Percentiles rank a stretch among this genome's conserved stretches.
Conservation (phyloP, 345 rosid species). For the Trapa bicornis region DNA sequence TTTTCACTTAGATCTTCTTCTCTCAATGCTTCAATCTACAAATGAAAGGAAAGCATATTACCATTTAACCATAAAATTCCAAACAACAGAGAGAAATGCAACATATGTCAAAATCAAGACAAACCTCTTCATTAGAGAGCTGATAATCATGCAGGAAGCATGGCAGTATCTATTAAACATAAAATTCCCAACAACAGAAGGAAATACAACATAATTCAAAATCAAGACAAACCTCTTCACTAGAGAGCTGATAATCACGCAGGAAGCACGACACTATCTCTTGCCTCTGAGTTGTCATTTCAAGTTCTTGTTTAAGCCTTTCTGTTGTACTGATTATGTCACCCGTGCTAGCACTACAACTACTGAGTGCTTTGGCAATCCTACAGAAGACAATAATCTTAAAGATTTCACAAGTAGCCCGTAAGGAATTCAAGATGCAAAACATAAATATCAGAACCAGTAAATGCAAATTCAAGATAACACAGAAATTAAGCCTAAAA, state of each 20-base stretch:
- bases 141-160: constrained; percentile 96
- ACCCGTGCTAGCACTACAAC: constrained; percentile 77
- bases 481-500: not conserved
- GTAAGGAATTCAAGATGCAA: not conserved
- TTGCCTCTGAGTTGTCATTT: constrained; percentile 78
- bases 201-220: no score
- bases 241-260: constrained; percentile 88
- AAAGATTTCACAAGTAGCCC: constrained; percentile 1
- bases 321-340: constrained; percentile 85
- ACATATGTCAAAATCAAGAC: constrained; percentile 2
- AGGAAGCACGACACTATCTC: constrained; percentile 90
- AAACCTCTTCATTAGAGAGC: constrained; percentile 81
- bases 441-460: not conserved
- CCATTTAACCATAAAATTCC: no score
- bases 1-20: constrained; percentile 52
- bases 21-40: constrained; percentile 72
- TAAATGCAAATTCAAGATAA: not conserved
- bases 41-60: not conserved
- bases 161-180: constrained; percentile 51
- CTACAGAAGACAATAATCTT: constrained; percentile 15
- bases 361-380: constrained; percentile 70
- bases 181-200: no score
- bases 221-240: constrained; percentile 50
- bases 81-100: no score
- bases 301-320: constrained; percentile 88